Base-by-base conservation (phyloP, 345 rosid species). In the Acer negundo region DNA sequence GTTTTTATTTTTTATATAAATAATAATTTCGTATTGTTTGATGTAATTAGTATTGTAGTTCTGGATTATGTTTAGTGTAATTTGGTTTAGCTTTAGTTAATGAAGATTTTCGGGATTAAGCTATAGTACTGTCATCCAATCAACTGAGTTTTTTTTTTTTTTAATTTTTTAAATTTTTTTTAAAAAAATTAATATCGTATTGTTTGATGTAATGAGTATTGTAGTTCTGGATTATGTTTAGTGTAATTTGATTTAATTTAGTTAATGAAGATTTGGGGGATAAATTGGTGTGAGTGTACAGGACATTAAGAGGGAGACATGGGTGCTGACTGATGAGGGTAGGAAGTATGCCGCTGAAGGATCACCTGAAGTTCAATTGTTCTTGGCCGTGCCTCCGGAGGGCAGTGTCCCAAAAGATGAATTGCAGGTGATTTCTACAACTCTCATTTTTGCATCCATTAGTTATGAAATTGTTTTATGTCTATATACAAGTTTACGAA, bases 321-420 rank as follows among this genome's bases (percentile, higher is more conserved):
- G 93, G 95, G 88, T 90, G 7, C 92, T 95, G 69, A 93, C 99
- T 0, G 94, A 85, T 28, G 99, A 95, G 77, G 99, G 98, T 6
- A 84, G 85, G 61, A 89, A 79, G 44, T 95, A 95, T 80, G 91
- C 93, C 2, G 88, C 78, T 0, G 86, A 84, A 73, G 98, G 98
- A 24, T 90, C 99, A 0, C 98, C 99, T 2, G 99, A 95, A 78
- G 86, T 88, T 19, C 97, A 90, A 42, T 85, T 96, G 49, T 94
- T 94, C 81, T 81, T 85, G 85, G 97, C 97, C 23, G 78, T 90
- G 71, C 91, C 98, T 4, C 72, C 75, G 0, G 89, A 88, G 82
- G 97, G 97, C 6, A 87, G 85, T 85, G 89, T 93, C 38, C 56
- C 92, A 2, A 91, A 89, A 61, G 95, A 88, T 13, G 97, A 92